Percentiles rank a stretch among this genome's conserved stretches.
These are phyloP conservation scores for Pseudocercospora fijiensis DNA, from an alignment of 2,329 filamentous ascomycete species.

Conservation along the genomic window DNA sequence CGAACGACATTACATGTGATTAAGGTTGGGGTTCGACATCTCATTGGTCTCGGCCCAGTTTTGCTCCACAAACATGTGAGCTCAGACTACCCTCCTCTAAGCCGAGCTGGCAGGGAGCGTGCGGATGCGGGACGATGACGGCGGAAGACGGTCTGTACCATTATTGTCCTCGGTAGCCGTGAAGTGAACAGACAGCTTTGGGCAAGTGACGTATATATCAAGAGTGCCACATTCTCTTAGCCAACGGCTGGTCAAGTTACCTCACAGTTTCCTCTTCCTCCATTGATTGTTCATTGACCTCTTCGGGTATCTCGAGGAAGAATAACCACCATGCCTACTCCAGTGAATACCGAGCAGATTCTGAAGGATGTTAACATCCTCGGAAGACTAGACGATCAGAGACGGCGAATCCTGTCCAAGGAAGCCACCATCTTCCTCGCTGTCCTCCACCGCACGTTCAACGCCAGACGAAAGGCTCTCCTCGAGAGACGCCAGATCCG, in stretches of 20 bases:
- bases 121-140: conserved; percentile 23
- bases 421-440: conserved; percentile 89
- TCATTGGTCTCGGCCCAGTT: conserved; percentile 16
- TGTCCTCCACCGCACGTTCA: conserved; percentile 92
- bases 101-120: conserved; percentile 18
- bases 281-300: not conserved
- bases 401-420: conserved; percentile 88
- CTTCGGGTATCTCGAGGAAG: conserved; percentile 1
- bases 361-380: conserved; percentile 87
- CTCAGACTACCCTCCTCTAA: conserved; percentile 15
- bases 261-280: conserved; percentile 11
- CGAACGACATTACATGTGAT: conserved; percentile 12
- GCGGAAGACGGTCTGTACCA: conserved; percentile 14
- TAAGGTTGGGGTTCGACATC: conserved; percentile 15
- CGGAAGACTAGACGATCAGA: conserved; percentile 71
- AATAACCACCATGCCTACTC: conserved; percentile 26
- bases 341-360: conserved; percentile 59
- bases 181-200: conserved; percentile 10
- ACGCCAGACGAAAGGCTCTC: conserved; percentile 80
- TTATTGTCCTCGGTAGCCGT: conserved; percentile 21
- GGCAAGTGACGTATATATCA: conserved; percentile 30
- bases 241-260: conserved; percentile 10
- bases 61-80: conserved; percentile 14
- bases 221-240: conserved; percentile 15
- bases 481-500: conserved; percentile 82